Evolutionary conservation across 164 flowering plant genomes (phyloP).

Genomic region (Vitis amurensis): DNA sequence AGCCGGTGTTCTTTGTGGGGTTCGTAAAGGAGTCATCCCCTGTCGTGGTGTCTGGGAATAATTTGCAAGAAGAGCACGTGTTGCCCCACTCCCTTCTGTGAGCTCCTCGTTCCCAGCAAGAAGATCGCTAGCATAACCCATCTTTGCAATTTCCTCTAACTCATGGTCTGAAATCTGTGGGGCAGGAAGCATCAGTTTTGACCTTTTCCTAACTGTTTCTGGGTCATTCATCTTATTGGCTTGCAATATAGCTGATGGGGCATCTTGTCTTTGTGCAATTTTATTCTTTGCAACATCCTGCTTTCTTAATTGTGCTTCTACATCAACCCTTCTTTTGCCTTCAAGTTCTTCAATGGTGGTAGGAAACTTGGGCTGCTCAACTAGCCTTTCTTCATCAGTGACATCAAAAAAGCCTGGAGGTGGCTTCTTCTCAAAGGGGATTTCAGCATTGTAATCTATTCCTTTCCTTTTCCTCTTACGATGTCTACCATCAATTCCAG

Average conservation of each 20-base stretch:
- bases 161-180: slow-evolving; percentile 97
- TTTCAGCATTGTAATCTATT: slow-evolving; percentile 94
- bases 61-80: slow-evolving; percentile 85
- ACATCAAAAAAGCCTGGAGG: slow-evolving; percentile 95
- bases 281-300: slow-evolving; percentile 89
- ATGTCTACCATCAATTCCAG: slow-evolving; percentile 80
- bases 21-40: slow-evolving; percentile 85
- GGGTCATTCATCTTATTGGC: slow-evolving; percentile 95
- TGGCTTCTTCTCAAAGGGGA: slow-evolving; percentile 97
- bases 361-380: slow-evolving; percentile 78
- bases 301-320: slow-evolving; percentile 84
- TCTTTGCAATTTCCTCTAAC: slow-evolving; percentile 91
- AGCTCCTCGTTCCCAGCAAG: slow-evolving; percentile 67
- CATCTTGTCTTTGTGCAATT: slow-evolving; percentile 93
- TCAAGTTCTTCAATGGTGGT: slow-evolving; percentile 97
- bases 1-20: slow-evolving; percentile 94
- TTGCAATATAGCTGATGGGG: slow-evolving; percentile 83
- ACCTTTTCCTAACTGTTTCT: slow-evolving; percentile 85
- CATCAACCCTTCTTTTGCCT: slow-evolving; percentile 88
- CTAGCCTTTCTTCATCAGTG: slow-evolving; percentile 73
- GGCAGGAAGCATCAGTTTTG: slow-evolving; percentile 91
- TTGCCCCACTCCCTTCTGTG: slow-evolving; percentile 87
- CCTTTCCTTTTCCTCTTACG: slow-evolving; percentile 90
- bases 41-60: slow-evolving; percentile 81
- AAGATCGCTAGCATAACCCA: slow-evolving; percentile 96